Evolutionary conservation across 2,329 filamentous ascomycete genomes (phyloP).

Genomic region (Cladosporium sp.): DNA sequence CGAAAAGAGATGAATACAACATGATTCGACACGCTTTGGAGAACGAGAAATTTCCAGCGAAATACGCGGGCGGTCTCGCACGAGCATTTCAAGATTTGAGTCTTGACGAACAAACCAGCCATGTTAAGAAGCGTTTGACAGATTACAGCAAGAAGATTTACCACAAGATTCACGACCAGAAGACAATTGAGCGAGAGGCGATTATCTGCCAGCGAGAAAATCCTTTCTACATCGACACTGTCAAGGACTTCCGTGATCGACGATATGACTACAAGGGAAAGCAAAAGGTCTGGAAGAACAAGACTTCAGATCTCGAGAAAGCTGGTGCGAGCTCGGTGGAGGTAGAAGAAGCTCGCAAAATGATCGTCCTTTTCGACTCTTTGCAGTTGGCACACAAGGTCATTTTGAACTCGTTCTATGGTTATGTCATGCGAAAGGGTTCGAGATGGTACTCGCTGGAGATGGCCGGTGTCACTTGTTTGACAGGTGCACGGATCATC

Average conservation of each 20-base stretch:
- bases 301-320: slow-evolving; percentile 80
- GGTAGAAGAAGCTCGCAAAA: slow-evolving; percentile 94
- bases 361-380: slow-evolving; percentile 95
- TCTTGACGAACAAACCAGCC: slow-evolving; percentile 72
- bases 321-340: slow-evolving; percentile 71
- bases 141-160: slow-evolving; percentile 98
- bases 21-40: slow-evolving; percentile 93
- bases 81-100: slow-evolving; percentile 77
- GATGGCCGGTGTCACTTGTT: slow-evolving; percentile 96
- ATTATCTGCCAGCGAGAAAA: slow-evolving; percentile 99
- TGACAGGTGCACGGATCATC: slow-evolving; percentile 95
- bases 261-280: slow-evolving; percentile 98
- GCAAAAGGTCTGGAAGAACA: slow-evolving; percentile 97
- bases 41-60: slow-evolving; percentile 87
- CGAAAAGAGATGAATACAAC: slow-evolving; percentile 97
- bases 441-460: slow-evolving; percentile 99
- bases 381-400: slow-evolving; percentile 97
- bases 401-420: slow-evolving; percentile 98
- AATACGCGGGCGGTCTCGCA: slow-evolving; percentile 62
- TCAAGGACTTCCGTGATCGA: slow-evolving; percentile 92
- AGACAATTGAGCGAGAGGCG: slow-evolving; percentile 86
- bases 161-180: slow-evolving; percentile 96
- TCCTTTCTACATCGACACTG: slow-evolving; percentile 96
- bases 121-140: slow-evolving; percentile 82
- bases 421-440: slow-evolving; percentile 98